Evolutionary conservation across 257 asterid species (phyloP), one percentile per base, ranked within the genome.

Genomic region (Fraxinus anomala): DNA sequence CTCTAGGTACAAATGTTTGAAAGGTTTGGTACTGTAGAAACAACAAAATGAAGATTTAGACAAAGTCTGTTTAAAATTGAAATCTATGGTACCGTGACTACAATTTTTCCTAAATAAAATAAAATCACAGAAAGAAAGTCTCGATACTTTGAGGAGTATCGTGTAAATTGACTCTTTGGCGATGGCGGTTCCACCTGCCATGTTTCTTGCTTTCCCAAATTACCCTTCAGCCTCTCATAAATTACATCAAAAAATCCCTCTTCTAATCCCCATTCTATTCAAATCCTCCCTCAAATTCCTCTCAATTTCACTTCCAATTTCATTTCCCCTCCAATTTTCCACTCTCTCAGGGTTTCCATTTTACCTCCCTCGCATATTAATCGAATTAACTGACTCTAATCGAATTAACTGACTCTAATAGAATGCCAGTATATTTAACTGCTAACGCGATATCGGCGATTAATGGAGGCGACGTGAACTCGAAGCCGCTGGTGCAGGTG

Each of bases 401-500:
- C 65, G 70, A 83, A 92, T 94, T n/a, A n/a, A 44, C 33, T 0
- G 33, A 23, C 36, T 44, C 4, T 7, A 8, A 72, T 70, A 68
- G 70, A 83, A 92, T 94, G 95, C 85, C 94, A 80, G 89, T 91
- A 80, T 86, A 90, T 77, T 83, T 92, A 80, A 86, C 97, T 79
- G 87, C 89, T 74, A 93, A 93, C 80, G 92, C 97, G 21, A 81
- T 96, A 78, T 71, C 91, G 82, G 92, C 97, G 73, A 96, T 96
- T 4, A 76, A 19, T 79, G 88, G 80, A 84, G 99, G 99, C 74
- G 97, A 93, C 42, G 88, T 91, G 14, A 96, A 96, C 82, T 85
- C 91, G 77, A 93, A 90, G 91, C 99, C 99, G 76, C 88, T 95
- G 80, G 94, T 95, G 63, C 99, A 93, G 94, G 96, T 95, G 34